These are phyloP conservation scores for Colletotrichum euphorbiae DNA, from an alignment of 2,329 filamentous ascomycete species.

Conservation along the genomic window DNA sequence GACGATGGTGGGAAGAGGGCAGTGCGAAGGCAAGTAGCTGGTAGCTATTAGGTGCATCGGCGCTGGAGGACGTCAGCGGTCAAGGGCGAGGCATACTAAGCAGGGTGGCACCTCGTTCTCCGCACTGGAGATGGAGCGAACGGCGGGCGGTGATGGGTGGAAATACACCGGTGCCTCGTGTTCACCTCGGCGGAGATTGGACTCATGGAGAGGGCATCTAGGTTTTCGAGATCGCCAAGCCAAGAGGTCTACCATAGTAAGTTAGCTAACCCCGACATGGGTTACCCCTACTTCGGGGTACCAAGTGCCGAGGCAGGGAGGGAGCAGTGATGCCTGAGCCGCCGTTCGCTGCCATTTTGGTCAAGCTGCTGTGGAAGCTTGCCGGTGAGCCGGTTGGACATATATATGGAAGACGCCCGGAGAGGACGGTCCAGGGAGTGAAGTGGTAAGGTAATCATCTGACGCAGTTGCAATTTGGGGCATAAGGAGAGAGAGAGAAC, in stretches of 20 bases:
- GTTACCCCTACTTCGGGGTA: constrained; percentile 24
- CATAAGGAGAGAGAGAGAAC: too few relatives aligned
- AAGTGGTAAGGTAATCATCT: too few relatives aligned
- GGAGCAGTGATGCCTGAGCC: constrained; percentile 3
- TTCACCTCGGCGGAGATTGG: constrained; percentile 15
- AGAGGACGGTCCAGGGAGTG: too few relatives aligned
- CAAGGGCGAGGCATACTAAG: constrained; percentile 1
- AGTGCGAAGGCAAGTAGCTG: not conserved
- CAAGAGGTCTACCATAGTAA: too few relatives aligned
- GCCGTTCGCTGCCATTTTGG: constrained; percentile 7
- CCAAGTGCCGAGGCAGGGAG: constrained; percentile 12
- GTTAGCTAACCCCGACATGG: constrained; percentile 7
- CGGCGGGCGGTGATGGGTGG: constrained; percentile 26
- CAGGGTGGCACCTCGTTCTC: constrained; percentile 25
- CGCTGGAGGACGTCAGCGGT: constrained; percentile 10
- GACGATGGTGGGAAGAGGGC: not conserved
- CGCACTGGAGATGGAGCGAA: constrained; percentile 13
- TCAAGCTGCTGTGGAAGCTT: not conserved
- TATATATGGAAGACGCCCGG: not conserved
- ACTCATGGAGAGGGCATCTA: constrained; percentile 11
- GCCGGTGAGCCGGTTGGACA: not conserved
- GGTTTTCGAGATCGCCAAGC: constrained; percentile 21
- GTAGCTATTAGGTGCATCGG: constrained; percentile 1
- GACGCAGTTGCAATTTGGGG: too few relatives aligned
- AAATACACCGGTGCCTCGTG: constrained; percentile 9